Evolutionary conservation across 2,329 filamentous ascomycete genomes (phyloP), one percentile per base, ranked within the genome.

Genomic region (Diplocarpon rosae): DNA sequence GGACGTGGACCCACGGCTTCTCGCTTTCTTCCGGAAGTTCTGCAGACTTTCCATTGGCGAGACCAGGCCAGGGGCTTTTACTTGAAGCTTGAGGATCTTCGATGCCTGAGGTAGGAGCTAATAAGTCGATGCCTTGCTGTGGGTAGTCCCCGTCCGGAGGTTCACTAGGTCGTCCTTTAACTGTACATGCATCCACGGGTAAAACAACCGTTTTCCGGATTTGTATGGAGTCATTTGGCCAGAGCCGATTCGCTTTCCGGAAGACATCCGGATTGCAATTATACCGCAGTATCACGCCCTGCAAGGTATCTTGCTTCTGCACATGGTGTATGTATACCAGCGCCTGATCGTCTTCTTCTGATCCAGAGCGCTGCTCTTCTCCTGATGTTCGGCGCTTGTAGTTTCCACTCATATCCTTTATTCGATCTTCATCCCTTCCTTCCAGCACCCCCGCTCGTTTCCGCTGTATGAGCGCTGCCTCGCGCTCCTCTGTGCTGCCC

Each of bases 261-360:
- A 98, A 80, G 1, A 83, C 75, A 38, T 89, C 83, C 45, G 88
- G 80, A 51, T 85, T 78, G 62, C 90, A 96, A 56, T 85, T 83
- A 64, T 93, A 98, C 56, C 82, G 85, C 52, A 98, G 80, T 42
- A 92, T 83, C 40, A 98, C 80, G 2, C 92, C 90, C 1, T 89
- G 88, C 55, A 96, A 80, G 1, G 88, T 96, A 65, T 98, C 92
- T 36, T 76, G 76, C 12, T 81, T 76, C 55, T 81, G 75, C 14
- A 96, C 86, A 56, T 83, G 80, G 64, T 98, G 92, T 41, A 96
- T 71, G 63, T 96, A 98, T 14, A 90, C 89, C 51, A 96, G 67
- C 16, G 86, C 84, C 54, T 93, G 83, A 54, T 83, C 78, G 29
- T 78, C 71, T 40, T 80, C 74, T 41, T 65, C 67, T 9, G 34